phyloP scores from a whole-genome alignment of 2,329 filamentous ascomycete species.

The Nannizzia gypsea region DNA sequence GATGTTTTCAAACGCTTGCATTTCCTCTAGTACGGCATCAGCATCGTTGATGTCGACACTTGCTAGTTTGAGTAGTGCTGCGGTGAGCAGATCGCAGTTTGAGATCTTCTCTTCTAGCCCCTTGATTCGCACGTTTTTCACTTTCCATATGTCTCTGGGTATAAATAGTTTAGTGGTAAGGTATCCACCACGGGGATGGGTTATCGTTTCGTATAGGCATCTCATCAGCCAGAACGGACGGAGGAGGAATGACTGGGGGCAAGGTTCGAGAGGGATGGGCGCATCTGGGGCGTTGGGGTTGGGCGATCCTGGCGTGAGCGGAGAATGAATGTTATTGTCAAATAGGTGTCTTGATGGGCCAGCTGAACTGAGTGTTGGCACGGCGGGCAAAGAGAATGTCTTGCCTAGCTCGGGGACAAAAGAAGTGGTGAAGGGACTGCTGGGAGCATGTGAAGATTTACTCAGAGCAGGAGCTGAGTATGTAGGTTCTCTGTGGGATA shows the following conservation, averaged over 20 bases:
- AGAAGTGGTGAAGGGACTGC: slow-evolving; percentile 2
- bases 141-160: slow-evolving; percentile 83
- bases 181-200: slow-evolving; percentile 84
- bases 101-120: slow-evolving; percentile 86
- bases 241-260: slow-evolving; percentile 77
- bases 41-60: slow-evolving; percentile 81
- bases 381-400: slow-evolving; percentile 4
- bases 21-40: slow-evolving; percentile 83
- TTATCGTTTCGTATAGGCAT: slow-evolving; percentile 81
- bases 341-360: slow-evolving; percentile 64
- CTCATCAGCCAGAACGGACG: slow-evolving; percentile 97
- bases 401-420: slow-evolving; percentile 8
- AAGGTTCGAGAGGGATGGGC: slow-evolving; percentile 75
- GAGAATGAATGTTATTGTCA: slow-evolving; percentile 66
- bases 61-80: slow-evolving; percentile 70
- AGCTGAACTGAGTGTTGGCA: slow-evolving; percentile 29
- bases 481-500: slow-evolving; percentile 5
- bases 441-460: neutral
- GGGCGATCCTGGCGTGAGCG: slow-evolving; percentile 51
- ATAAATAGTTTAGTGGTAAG: slow-evolving; percentile 85
- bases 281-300: slow-evolving; percentile 51
- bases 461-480: neutral
- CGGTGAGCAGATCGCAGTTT: slow-evolving; percentile 81
- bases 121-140: slow-evolving; percentile 87
- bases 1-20: slow-evolving; percentile 76